A percentile compares a stretch with the other conserved stretches of the same genome.
Conservation (phyloP, 345 rosid species). For the Euphorbia pulcherrima region DNA sequence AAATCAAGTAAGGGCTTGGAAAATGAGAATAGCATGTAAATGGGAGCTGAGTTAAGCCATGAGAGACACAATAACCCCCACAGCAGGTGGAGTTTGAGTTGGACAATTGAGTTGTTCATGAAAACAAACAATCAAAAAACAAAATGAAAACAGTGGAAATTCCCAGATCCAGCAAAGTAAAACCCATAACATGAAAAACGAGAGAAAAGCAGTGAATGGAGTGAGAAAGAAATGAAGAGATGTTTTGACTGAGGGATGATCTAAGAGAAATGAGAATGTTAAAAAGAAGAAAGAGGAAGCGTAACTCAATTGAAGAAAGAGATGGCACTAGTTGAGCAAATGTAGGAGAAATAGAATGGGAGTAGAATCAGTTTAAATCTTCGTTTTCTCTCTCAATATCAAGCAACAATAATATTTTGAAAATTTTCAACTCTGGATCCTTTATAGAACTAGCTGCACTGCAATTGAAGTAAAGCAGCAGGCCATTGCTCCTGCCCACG, state of each 20-base stretch:
- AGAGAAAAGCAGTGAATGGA: not conserved
- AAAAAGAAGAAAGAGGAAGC: not conserved
- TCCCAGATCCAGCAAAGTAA: slow-evolving; percentile 24
- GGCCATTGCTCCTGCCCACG: no score
- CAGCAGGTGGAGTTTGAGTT: not conserved
- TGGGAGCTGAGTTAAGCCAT: not conserved
- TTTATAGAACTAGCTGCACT: no score
- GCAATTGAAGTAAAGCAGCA: no score
- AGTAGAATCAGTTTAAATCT: slow-evolving; percentile 10
- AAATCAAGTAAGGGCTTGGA: not conserved
- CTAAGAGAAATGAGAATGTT: not conserved
- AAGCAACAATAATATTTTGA: no score
- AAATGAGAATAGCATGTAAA: not conserved
- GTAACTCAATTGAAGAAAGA: not conserved
- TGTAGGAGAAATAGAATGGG: slow-evolving; percentile 14
- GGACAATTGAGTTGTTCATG: slow-evolving; percentile 7
- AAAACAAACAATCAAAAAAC: not conserved
- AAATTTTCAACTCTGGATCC: not conserved
- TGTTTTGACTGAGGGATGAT: not conserved
- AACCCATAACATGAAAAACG: slow-evolving; percentile 11
- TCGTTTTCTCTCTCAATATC: not conserved
- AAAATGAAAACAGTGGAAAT: not conserved
- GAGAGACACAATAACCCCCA: not conserved
- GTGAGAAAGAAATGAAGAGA: not conserved
- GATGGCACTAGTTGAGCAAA: slow-evolving; percentile 18